A percentile compares a stretch with the other conserved stretches of the same genome.
These are phyloP conservation scores for Adansonia gregorii DNA, from an alignment of 441 rosid species.

Conservation along the genomic window DNA sequence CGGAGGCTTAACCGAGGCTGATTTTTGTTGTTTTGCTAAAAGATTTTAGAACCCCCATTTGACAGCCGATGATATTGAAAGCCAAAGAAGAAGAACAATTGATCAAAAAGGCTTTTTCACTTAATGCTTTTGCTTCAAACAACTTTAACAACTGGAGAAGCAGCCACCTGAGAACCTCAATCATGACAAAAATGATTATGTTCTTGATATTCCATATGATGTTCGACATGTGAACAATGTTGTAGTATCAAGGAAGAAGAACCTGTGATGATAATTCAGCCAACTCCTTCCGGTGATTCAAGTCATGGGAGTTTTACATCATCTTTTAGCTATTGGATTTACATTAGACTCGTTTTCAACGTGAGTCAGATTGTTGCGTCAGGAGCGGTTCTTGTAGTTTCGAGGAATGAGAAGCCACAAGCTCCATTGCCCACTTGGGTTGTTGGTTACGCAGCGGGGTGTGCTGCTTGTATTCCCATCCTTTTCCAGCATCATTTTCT, in stretches of 20 bases:
- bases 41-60: background rate
- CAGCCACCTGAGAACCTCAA: background rate
- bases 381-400: constrained; percentile 13
- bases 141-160: constrained; percentile 14
- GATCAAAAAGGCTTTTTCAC: no score
- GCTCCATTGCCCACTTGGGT: constrained; percentile 21
- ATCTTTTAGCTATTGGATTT: constrained; percentile 21
- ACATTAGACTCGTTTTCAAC: constrained; percentile 15
- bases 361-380: constrained; percentile 22
- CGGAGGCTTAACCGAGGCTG: constrained; percentile 3
- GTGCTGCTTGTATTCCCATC: constrained; percentile 26
- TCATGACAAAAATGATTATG: constrained; percentile 22
- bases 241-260: background rate
- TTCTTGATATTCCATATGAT: constrained; percentile 19
- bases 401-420: constrained; percentile 11
- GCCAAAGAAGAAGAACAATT: no score
- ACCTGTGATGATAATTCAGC: constrained; percentile 4
- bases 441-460: constrained; percentile 15
- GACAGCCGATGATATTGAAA: background rate
- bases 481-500: constrained; percentile 24
- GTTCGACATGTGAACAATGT: constrained; percentile 12
- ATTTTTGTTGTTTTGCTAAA: constrained; percentile 19
- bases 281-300: background rate
- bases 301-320: constrained; percentile 12
- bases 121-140: no score